These are phyloP conservation scores for Mangifera indica DNA, from an alignment of 345 rosid species.

Conservation along the genomic window DNA sequence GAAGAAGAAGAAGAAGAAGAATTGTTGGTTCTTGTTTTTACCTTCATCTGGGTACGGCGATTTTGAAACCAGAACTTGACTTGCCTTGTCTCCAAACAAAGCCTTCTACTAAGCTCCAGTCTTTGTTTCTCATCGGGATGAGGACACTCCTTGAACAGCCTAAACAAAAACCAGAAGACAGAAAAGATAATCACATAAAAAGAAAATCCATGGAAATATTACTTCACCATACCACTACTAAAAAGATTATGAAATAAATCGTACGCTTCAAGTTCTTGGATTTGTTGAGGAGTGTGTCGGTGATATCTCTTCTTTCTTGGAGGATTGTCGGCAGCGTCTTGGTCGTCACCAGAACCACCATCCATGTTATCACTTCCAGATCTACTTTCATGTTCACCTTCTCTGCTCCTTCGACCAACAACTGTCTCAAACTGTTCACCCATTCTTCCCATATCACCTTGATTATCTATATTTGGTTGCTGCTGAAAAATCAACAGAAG, in stretches of 20 bases:
- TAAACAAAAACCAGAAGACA: conserved; percentile 9
- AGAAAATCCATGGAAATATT: neutral
- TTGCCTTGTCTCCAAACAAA: conserved; percentile 82
- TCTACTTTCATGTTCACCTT: conserved; percentile 76
- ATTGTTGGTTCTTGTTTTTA: conserved; percentile 11
- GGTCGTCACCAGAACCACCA: conserved; percentile 94
- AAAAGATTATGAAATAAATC: conserved; percentile 18
- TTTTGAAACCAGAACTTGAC: conserved; percentile 98
- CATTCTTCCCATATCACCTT: conserved; percentile 36
- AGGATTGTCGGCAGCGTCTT: conserved; percentile 80
- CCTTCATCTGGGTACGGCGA: conserved; percentile 98
- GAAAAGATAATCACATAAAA: neutral
- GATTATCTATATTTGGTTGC: conserved; percentile 50
- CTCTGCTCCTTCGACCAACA: conserved; percentile 45
- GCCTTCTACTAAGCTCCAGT: conserved; percentile 73
- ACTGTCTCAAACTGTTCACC: conserved; percentile 35
- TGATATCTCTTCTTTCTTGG: conserved; percentile 92
- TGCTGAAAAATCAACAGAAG: conserved; percentile 31
- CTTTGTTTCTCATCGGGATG: conserved; percentile 97
- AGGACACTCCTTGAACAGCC: conserved; percentile 88
- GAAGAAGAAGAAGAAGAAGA: neutral
- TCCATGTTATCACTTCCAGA: conserved; percentile 97
- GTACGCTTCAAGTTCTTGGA: conserved; percentile 98
- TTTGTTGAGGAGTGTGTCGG: conserved; percentile 99
- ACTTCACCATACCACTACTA: neutral